Base-by-base conservation (phyloP, 805 yeast species). In the Sugiyamaella mastotermitis region DNA sequence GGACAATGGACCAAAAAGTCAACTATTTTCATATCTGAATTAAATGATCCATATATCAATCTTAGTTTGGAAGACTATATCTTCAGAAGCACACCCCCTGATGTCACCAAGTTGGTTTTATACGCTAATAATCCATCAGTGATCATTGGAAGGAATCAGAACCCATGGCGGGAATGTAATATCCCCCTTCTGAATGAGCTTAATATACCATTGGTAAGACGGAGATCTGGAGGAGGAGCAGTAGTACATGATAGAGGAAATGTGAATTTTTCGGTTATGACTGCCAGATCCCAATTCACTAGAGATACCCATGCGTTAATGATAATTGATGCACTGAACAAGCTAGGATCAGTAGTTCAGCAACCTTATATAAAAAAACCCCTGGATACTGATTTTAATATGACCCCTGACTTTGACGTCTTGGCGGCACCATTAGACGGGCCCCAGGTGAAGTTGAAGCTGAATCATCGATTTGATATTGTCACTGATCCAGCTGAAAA, bases 101-200 rank as follows among this genome's bases (percentile, higher is more conserved):
- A 20, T 5, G 37, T 14, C 17, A 36, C 27, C 24, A 65, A 62
- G 34, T 62, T 92, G 20, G 55, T 86, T 42, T 68, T 90, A 38
- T 92, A 92, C 56, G 67, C 71, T 24, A 92, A 92, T 55, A 57
- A 74, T 2, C 85, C 90, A 1, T 84, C 95, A 57, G 85, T 87
- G n/a, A 95, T 92, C 1, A 68, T 92, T 9, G 99, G 99, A 0
- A 86, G 94, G 53, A 92, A 92, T 55, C 99, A 92, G 60, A 92
- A 87, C 46, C 94, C 96, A 2, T 90, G 90, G 85, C 74, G 78
- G 42, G 99, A 92, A 56, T 71, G 78, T 27, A 83, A 84, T 50
- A 40, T 92, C 2, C 69, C 75, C 0, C 52, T 75, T 10, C 61
- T 83, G 4, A 61, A 68, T 3, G 48, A 64, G 1, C 57, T 72